Evolutionary conservation across 805 yeast species (phyloP).

Genomic region (Debaryomyces maramus): DNA sequence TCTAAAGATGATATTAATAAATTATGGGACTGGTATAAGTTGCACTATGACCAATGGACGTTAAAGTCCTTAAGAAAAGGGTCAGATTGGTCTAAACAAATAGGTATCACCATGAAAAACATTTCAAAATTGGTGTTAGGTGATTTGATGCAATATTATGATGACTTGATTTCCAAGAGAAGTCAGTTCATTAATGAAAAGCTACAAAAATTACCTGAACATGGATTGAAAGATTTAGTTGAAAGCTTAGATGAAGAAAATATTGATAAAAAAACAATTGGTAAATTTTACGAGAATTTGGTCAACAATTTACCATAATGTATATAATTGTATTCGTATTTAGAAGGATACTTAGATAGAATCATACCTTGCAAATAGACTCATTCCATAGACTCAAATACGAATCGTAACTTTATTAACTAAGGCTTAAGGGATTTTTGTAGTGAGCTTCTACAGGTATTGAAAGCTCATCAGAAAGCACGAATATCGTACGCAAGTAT

Average conservation of each 20-base stretch:
- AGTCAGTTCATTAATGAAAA: conserved; percentile 34
- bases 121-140: conserved; percentile 43
- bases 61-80: conserved; percentile 47
- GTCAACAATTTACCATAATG: not conserved
- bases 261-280: conserved; percentile 18
- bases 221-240: conserved; percentile 31
- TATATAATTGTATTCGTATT: too few relatives aligned
- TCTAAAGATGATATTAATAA: conserved; percentile 26
- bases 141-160: conserved; percentile 38
- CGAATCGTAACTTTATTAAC: too few relatives aligned
- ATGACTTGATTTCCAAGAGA: conserved; percentile 21
- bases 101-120: conserved; percentile 45
- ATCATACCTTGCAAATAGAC: too few relatives aligned
- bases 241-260: conserved; percentile 22
- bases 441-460: too few relatives aligned
- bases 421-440: too few relatives aligned
- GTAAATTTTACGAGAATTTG: conserved; percentile 12
- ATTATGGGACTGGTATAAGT: conserved; percentile 58
- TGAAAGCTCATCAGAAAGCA: too few relatives aligned
- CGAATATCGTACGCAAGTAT: too few relatives aligned
- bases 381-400: too few relatives aligned
- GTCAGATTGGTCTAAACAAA: conserved; percentile 45
- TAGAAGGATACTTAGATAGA: too few relatives aligned
- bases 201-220: conserved; percentile 34
- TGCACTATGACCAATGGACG: conserved; percentile 54